Evolutionary conservation across 2,329 filamentous ascomycete genomes (phyloP), one percentile per base, ranked within the genome.

Genomic region (Harringtonia lauricola): DNA sequence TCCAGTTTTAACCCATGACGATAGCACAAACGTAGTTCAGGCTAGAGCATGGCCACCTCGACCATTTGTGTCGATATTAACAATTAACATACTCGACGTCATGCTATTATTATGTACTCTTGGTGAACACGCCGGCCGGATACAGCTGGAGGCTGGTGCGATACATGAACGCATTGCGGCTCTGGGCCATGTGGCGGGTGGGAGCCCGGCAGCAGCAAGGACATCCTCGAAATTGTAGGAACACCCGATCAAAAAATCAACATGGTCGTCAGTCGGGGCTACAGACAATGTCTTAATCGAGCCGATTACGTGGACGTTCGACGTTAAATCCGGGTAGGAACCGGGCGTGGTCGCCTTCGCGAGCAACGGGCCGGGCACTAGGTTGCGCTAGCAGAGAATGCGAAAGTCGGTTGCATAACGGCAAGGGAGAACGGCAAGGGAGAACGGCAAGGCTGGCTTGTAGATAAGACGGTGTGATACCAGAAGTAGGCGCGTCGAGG

Each of bases 361-460:
- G 8, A 81, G 62, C 0, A 81, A 60, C 1, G 77, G 76, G 49
- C 77, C 81, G 0, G 76, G 69, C 0, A 80, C 76, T 3, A 76
- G 74, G 50, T 81, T 82, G 36, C 76, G 67, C 1, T 64, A 62
- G 56, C 77, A 81, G 19, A 81, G 68, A 14, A 65, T 55, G 12
- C 70, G 66, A 55, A 81, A 81, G 54, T 80, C 72, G n/a, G 59
- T 45, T 7, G 76, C 75, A 54, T 78, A 74, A 26, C 61, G 57
- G 1, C 67, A 70, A 0, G 75, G 76, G 1, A 82, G 64, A 8
- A 80, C 64, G 31, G 81, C 65, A 33, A 81, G 63, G 51, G n/a
- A 82, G 64, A 8, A 80, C 64, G 31, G 81, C 65, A 33, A 81
- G 63, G 51, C 81, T 81, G 31, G 76, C 76, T 62, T 81, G 77